These are phyloP conservation scores for Adansonia grandidieri DNA, from an alignment of 441 rosid species.

Conservation along the genomic window DNA sequence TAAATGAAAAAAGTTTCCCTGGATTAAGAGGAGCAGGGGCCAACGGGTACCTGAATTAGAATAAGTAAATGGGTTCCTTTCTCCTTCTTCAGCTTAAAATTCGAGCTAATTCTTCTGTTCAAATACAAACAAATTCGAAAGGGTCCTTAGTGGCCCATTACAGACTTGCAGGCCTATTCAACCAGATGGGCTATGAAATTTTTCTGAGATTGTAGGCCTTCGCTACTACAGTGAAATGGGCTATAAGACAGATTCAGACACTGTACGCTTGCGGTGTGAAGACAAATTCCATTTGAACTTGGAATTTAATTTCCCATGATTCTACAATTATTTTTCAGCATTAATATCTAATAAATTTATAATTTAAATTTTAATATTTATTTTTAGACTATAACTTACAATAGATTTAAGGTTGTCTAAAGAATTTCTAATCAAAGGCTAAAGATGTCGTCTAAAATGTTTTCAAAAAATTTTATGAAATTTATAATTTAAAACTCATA, in stretches of 20 bases:
- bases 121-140: background rate
- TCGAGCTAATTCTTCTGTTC: background rate
- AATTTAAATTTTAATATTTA: no score
- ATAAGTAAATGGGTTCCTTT: no score
- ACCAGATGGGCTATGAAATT: background rate
- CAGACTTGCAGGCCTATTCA: background rate
- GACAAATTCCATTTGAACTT: background rate
- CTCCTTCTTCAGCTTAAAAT: background rate
- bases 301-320: no score
- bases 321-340: no score
- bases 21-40: background rate
- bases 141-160: background rate
- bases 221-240: background rate
- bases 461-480: background rate
- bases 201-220: background rate
- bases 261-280: background rate
- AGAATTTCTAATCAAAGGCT: background rate
- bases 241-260: background rate
- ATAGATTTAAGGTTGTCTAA: background rate
- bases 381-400: no score
- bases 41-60: no score
- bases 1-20: background rate
- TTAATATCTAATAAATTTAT: no score
- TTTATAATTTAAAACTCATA: background rate
- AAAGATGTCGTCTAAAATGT: background rate